phyloP scores from a whole-genome alignment of 2,329 filamentous ascomycete genomes.

The Pleomassaria siparia region DNA sequence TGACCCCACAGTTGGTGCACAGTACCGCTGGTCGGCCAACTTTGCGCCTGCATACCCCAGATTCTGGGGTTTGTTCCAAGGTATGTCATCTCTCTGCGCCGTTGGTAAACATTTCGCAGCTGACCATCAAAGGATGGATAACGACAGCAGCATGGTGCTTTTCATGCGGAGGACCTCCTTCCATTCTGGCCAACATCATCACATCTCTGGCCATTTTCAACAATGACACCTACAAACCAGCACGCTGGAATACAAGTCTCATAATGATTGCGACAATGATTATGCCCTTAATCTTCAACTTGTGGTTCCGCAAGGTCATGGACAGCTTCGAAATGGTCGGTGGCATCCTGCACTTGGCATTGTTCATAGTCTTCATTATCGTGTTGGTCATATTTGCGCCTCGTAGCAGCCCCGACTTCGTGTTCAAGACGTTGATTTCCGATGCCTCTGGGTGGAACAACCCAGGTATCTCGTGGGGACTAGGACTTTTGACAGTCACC shows the following conservation, averaged over 20 bases:
- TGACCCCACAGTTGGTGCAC: slow-evolving; percentile 35
- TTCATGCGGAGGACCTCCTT: slow-evolving; percentile 29
- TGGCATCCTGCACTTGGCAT: slow-evolving; percentile 50
- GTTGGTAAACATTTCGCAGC: slow-evolving; percentile 9
- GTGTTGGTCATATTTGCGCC: slow-evolving; percentile 47
- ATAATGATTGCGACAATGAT: slow-evolving; percentile 48
- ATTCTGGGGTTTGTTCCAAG: slow-evolving; percentile 35
- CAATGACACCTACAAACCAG: slow-evolving; percentile 35
- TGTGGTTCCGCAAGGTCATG: slow-evolving; percentile 47
- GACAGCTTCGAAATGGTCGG: slow-evolving; percentile 50
- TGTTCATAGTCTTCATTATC: slow-evolving; percentile 53
- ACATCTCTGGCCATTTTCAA: slow-evolving; percentile 40
- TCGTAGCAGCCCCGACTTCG: slow-evolving; percentile 41
- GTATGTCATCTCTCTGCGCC: slow-evolving; percentile 6
- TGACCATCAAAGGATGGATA: slow-evolving; percentile 45
- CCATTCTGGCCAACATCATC: slow-evolving; percentile 27
- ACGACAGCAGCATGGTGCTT: slow-evolving; percentile 42
- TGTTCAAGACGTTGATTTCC: slow-evolving; percentile 50
- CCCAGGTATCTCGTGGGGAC: slow-evolving; percentile 45
- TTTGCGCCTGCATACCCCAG: slow-evolving; percentile 24
- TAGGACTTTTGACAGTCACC: slow-evolving; percentile 40
- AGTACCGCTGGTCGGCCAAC: slow-evolving; percentile 36
- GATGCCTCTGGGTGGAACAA: slow-evolving; percentile 45
- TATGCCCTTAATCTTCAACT: slow-evolving; percentile 46
- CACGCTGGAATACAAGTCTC: slow-evolving; percentile 54